Percentiles rank a stretch among this genome's conserved stretches.
Conservation (phyloP, 1,139 yeast genomes). For the Candida buenavistaensis region DNA sequence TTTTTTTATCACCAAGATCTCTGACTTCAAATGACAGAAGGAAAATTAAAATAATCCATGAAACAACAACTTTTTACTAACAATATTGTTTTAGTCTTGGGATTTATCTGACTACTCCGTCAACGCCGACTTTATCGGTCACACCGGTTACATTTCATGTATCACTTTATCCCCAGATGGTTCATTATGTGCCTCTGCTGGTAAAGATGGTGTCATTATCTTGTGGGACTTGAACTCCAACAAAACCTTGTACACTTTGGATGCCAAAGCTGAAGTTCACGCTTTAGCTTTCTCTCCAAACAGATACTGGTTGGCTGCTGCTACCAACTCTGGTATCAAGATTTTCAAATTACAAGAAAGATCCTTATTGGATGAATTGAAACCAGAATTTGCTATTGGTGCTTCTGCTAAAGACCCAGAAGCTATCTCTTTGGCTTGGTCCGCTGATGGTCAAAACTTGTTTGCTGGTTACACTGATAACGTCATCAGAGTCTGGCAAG, state of each 20-base stretch:
- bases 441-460: constrained; percentile 99
- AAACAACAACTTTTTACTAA: constrained; percentile 20
- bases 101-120: constrained; percentile 83
- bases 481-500: constrained; percentile 99
- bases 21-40: constrained; percentile 55
- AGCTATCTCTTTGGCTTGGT: constrained; percentile 98
- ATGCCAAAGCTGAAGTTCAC: constrained; percentile 95
- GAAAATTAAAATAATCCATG: too few relatives aligned
- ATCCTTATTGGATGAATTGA: constrained; percentile 94
- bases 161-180: constrained; percentile 99
- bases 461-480: constrained; percentile 99
- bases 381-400: constrained; percentile 93
- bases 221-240: constrained; percentile 96
- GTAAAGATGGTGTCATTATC: constrained; percentile 98
- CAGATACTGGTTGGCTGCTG: constrained; percentile 99
- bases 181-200: constrained; percentile 98
- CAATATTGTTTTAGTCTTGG: constrained; percentile 70
- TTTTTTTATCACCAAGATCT: constrained; percentile 92
- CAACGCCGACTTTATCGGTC: constrained; percentile 97
- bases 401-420: constrained; percentile 97
- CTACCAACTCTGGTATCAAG: constrained; percentile 97
- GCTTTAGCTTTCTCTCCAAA: constrained; percentile 99
- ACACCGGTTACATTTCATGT: constrained; percentile 98
- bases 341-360: constrained; percentile 98
- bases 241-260: constrained; percentile 89